Evolutionary conservation across 164 flowering plant genomes (phyloP).

Genomic region (Warburgia ugandensis): DNA sequence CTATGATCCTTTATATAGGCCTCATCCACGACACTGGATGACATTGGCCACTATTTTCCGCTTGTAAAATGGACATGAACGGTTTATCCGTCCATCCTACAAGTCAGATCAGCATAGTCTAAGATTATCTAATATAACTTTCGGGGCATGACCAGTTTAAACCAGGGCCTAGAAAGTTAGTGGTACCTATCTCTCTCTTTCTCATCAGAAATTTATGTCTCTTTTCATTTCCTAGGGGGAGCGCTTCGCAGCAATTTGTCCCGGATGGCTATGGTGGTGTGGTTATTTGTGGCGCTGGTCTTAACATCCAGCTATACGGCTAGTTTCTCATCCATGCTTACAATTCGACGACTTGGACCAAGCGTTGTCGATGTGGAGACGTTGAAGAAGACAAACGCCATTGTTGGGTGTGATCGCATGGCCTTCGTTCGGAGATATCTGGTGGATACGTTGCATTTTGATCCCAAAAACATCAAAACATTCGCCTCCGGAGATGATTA

Average conservation of each 20-base stretch:
- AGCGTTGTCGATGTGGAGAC: neutral
- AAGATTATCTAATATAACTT: too few species aligned
- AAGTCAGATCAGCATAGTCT: too few species aligned
- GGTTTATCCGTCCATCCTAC: too few species aligned
- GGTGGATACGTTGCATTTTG: slow-evolving; percentile 8
- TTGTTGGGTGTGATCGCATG: slow-evolving; percentile 9
- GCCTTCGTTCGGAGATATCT: slow-evolving; percentile 11
- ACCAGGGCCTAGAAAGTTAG: too few species aligned
- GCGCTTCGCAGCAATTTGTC: slow-evolving; percentile 13
- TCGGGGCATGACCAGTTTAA: too few species aligned
- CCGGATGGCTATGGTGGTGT: slow-evolving; percentile 14
- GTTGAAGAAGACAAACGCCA: slow-evolving; percentile 2
- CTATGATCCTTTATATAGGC: too few species aligned
- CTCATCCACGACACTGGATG: too few species aligned
- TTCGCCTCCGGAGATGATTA: slow-evolving; percentile 1
- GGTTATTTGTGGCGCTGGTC: slow-evolving; percentile 21
- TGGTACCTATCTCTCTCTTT: too few species aligned
- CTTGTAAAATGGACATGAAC: too few species aligned
- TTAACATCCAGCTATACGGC: slow-evolving; percentile 24
- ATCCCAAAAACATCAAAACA: slow-evolving; percentile 4
- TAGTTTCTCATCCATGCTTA: slow-evolving; percentile 18
- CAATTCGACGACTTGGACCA: slow-evolving; percentile 7
- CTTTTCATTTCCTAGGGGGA: slow-evolving; percentile 16
- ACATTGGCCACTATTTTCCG: too few species aligned
- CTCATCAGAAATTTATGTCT: too few species aligned